Base-by-base conservation (phyloP, 331 rosid species). In the Pyrus hybrid region DNA sequence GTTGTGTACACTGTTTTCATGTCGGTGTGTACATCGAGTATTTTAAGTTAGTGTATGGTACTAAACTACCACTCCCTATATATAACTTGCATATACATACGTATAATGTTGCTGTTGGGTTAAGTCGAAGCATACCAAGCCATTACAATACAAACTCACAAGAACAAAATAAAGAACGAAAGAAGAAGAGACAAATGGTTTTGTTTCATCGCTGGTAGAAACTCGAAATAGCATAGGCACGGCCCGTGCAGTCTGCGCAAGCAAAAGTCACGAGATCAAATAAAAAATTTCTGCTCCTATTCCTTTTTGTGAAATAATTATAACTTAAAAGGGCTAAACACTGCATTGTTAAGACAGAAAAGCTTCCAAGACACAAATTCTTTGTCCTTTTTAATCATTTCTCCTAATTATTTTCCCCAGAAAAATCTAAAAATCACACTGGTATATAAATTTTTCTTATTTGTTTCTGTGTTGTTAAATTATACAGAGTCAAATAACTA, bases 201-300 rank as follows among this genome's bases (percentile, higher is more conserved):
- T 20, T 51, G 54, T 76, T 65, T 51, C 32, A 11, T 35, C 13
- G 33, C 11, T 17, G 30, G 82, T 63, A 20, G 51, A 29, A 30
- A 22, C 22, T 22, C 7, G 61, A 45, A 28, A 54, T 21, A 3
- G 21, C 11, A 73, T 47, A 53, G 79, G 85, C 94, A 87, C 91
- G 91, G 78, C 28, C 6, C n/a, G 67, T 18, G 29, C 35, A 18
- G 81, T 74, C 88, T 74, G 77, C 63, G 5, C 14, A 71, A 45
- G 79, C 23, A 62, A 73, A 73, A 61, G 77, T 87, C 91, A 89
- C 88, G 89, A 81, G 90, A 53, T 17, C 45, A 6, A 53, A 16
- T 17, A 62, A 14, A 68, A 35, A 28, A 73, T 25, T 66, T 76
- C 64, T 23, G 68, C 61, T 63, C 69, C 22, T 32, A 12, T 17